These are phyloP conservation scores for Stropharia rugosoannulata DNA, from an alignment of 768 basidiomycete species.

Conservation along the genomic window DNA sequence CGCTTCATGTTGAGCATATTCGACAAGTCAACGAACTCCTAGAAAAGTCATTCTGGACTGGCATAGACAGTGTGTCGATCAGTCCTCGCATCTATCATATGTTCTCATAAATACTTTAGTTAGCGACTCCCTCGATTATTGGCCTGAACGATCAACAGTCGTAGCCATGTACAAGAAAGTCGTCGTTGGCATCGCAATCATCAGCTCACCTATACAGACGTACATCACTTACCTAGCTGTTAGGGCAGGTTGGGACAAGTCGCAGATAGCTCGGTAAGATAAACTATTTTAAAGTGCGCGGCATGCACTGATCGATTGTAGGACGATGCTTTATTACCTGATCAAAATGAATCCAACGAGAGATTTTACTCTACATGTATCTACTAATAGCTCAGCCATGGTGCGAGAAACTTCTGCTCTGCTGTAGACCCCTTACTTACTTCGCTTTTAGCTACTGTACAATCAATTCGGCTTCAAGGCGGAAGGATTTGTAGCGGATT, in stretches of 20 bases:
- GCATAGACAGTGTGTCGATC: slow-evolving; percentile 59
- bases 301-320: slow-evolving; percentile 23
- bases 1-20: slow-evolving; percentile 58
- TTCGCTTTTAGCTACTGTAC: slow-evolving; percentile 58
- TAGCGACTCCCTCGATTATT: slow-evolving; percentile 64
- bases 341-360: slow-evolving; percentile 68
- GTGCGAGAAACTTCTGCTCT: slow-evolving; percentile 31
- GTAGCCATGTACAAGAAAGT: slow-evolving; percentile 69
- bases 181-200: slow-evolving; percentile 71
- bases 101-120: slow-evolving; percentile 39
- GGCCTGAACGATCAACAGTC: slow-evolving; percentile 74
- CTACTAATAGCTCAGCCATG: slow-evolving; percentile 80
- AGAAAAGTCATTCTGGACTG: slow-evolving; percentile 69
- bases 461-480: slow-evolving; percentile 89
- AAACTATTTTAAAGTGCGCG: not conserved
- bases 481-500: slow-evolving; percentile 79
- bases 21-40: slow-evolving; percentile 73
- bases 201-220: slow-evolving; percentile 77
- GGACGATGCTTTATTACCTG: slow-evolving; percentile 78
- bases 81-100: not conserved
- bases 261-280: slow-evolving; percentile 70
- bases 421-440: not conserved
- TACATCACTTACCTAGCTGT: slow-evolving; percentile 85
- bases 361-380: slow-evolving; percentile 83
- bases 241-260: slow-evolving; percentile 77